These are phyloP conservation scores for Scenedesmus sp. DNA, from an alignment of 163 green algal genomes.

Conservation along the genomic window DNA sequence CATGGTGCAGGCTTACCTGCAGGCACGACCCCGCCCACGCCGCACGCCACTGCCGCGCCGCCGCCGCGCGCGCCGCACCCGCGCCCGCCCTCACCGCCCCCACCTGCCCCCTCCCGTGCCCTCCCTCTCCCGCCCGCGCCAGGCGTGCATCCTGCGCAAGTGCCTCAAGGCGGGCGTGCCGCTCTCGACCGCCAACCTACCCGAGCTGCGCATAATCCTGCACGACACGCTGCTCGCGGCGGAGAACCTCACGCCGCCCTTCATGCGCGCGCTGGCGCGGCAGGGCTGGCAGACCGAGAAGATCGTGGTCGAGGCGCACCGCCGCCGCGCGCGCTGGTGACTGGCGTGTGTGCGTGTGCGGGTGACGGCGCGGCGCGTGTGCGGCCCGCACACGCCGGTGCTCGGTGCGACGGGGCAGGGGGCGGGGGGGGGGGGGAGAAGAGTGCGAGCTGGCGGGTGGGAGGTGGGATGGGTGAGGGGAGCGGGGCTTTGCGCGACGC, in stretches of 20 bases:
- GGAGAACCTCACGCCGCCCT: slow-evolving; percentile 55
- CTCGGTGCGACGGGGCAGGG: too few species aligned
- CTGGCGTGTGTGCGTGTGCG: too few species aligned
- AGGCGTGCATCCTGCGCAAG: slow-evolving; percentile 56
- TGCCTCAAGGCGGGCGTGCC: slow-evolving; percentile 42
- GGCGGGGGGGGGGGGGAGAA: too few species aligned
- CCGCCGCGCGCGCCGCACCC: too few species aligned
- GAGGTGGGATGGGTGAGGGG: too few species aligned
- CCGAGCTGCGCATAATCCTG: slow-evolving; percentile 60
- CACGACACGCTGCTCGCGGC: slow-evolving; percentile 54
- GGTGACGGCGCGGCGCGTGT: too few species aligned
- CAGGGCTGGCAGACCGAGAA: slow-evolving; percentile 59
- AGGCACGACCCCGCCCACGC: slow-evolving; percentile 13
- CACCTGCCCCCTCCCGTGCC: neutral
- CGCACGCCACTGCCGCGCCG: too few species aligned
- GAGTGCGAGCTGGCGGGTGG: too few species aligned
- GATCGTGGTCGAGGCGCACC: slow-evolving; percentile 59
- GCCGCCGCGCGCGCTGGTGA: slow-evolving; percentile 53
- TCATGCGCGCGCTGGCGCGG: slow-evolving; percentile 52
- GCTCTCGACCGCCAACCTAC: slow-evolving; percentile 34
- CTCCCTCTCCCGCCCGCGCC: slow-evolving; percentile 1
- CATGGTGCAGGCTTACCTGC: slow-evolving; percentile 58
- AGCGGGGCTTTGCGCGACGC: too few species aligned
- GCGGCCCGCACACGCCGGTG: too few species aligned
- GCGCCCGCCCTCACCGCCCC: neutral